Evolutionary conservation across 2,329 filamentous ascomycete species (phyloP), one percentile per base, ranked within the genome.

Genomic region (Zymoseptoria passerinii): DNA sequence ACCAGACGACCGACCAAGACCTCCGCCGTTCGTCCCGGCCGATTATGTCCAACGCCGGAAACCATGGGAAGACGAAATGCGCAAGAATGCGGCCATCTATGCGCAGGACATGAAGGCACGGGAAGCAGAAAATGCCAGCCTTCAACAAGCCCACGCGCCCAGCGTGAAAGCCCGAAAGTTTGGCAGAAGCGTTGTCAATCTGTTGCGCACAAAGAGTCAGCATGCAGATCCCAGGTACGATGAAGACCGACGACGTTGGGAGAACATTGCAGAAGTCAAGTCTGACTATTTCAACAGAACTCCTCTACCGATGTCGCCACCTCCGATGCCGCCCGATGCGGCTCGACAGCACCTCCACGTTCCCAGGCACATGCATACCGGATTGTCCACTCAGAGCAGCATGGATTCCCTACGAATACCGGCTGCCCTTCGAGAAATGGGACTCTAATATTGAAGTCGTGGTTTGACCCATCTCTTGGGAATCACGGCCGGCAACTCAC

Each of bases 111-210:
- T 68, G 61, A 70, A 69, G 58, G 63, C 65, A n/a, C 66, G 67
- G 20, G 68, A 70, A 58, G 44, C 66, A 19, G 69, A 71, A 57
- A 68, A 68, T 28, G 53, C 60, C n/a, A 68, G 61, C 58, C 52
- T 57, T 9, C 58, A 63, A 50, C 59, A 61, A 27, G 61, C 68
- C 48, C 57, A 59, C 4, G 69, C 67, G n/a, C 67, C 68, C 16
- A 70, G 68, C 55, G 67, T 70, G 8, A 70, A 70, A 55, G 69
- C 69, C 20, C 62, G 69, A 9, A 70, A 68, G 48, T 71, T 71
- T 54, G 69, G 69, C 10, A 53, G 69, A 48, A 70, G 68, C 58
- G 66, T 71, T 52, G 69, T 71, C 48, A 71, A 71, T 50, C 58
- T 71, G 19, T 59, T 71, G 19, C 64, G 68, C 18, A 69, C 67